Evolutionary conservation across 177 flowering plant genomes (phyloP).

Genomic region (Vitis hybrid): DNA sequence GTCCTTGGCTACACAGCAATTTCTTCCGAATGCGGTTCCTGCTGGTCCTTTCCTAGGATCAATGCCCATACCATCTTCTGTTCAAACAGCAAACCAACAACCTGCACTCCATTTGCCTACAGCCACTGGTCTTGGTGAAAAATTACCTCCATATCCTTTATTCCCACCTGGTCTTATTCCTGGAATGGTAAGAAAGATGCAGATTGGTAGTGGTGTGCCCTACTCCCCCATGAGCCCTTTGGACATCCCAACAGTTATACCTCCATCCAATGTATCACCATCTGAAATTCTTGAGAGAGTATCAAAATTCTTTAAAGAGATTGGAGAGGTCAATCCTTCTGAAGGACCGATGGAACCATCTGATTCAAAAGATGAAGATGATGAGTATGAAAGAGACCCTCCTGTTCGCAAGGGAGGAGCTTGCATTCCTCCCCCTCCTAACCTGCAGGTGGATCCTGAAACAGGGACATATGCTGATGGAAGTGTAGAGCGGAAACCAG

Average conservation of each 20-base stretch:
- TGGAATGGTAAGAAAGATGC: constrained; percentile 97
- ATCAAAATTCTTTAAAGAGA: constrained; percentile 88
- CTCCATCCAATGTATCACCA: constrained; percentile 74
- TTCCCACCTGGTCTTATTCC: constrained; percentile 99
- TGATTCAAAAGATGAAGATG: constrained; percentile 52
- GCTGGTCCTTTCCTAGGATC: constrained; percentile 52
- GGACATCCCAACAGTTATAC: constrained; percentile 93
- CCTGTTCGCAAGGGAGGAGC: constrained; percentile 92
- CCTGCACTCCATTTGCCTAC: constrained; percentile 36
- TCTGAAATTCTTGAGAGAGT: constrained; percentile 81
- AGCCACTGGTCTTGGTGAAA: constrained; percentile 47
- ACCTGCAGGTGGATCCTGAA: constrained; percentile 80
- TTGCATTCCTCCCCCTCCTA: constrained; percentile 92
- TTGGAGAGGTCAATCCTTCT: constrained; percentile 94
- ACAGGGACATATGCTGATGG: constrained; percentile 80
- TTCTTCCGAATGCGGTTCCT: constrained; percentile 45
- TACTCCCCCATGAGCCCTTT: constrained; percentile 97
- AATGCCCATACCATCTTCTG: constrained; percentile 40
- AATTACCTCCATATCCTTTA: constrained; percentile 84
- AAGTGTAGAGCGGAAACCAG: constrained; percentile 66
- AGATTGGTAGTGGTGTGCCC: constrained; percentile 98
- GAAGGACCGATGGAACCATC: constrained; percentile 78
- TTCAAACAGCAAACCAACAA: constrained; percentile 51
- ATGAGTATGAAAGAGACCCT: constrained; percentile 71
- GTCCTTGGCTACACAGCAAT: constrained; percentile 44